Conservation (phyloP, 352 stramenopile species). For the Pythium insidiosum region DNA sequence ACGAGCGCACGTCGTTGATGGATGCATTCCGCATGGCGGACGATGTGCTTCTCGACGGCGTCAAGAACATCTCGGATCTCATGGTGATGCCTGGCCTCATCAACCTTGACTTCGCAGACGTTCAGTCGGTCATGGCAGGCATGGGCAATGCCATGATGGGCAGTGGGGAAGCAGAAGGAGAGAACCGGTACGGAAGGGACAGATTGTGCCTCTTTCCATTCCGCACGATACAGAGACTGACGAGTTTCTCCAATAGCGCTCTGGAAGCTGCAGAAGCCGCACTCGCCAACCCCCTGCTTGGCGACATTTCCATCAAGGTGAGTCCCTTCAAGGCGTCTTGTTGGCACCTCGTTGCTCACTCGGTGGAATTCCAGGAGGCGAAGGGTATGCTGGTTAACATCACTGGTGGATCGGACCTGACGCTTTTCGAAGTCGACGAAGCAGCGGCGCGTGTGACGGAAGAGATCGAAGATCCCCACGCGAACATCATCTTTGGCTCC, state of each 20-base stretch:
- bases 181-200: slow-evolving; percentile 77
- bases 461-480: slow-evolving; percentile 82
- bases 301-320: slow-evolving; percentile 87
- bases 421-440: slow-evolving; percentile 88
- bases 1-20: slow-evolving; percentile 80
- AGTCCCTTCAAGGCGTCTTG: too few species aligned
- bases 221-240: slow-evolving; percentile 5
- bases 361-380: too few species aligned
- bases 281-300: slow-evolving; percentile 81
- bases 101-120: slow-evolving; percentile 84
- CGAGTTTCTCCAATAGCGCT: slow-evolving; percentile 21
- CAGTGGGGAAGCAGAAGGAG: slow-evolving; percentile 87
- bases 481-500: slow-evolving; percentile 87
- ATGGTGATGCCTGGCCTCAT: slow-evolving; percentile 87
- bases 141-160: slow-evolving; percentile 89
- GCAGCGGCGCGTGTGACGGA: slow-evolving; percentile 81
- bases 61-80: slow-evolving; percentile 86
- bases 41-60: slow-evolving; percentile 77
- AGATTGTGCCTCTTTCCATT: too few species aligned
- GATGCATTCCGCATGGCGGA: slow-evolving; percentile 81
- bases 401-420: slow-evolving; percentile 90
- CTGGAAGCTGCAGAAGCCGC: slow-evolving; percentile 79
- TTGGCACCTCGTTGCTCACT: too few species aligned
- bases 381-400: slow-evolving; percentile 96
- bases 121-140: slow-evolving; percentile 84